Conservation (phyloP, 169 alveolate genomes). For the Plasmodium inui region DNA sequence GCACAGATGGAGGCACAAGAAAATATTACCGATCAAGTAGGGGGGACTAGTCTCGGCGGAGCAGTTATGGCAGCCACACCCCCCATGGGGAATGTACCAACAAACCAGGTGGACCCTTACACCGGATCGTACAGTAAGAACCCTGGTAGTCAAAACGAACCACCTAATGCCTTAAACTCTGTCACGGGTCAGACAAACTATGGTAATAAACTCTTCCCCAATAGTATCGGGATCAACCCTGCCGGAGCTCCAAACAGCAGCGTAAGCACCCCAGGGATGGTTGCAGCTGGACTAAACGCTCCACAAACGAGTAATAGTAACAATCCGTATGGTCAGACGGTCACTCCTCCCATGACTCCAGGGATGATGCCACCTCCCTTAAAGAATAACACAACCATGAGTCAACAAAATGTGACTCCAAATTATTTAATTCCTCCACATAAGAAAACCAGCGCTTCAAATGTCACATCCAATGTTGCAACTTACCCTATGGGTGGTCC, state of each 20-base stretch:
- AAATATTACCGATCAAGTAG: neutral
- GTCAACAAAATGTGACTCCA: neutral
- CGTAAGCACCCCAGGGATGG: neutral
- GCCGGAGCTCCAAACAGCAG: neutral
- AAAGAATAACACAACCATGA: neutral
- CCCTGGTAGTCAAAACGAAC: neutral
- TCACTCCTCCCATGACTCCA: neutral
- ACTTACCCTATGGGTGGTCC: neutral
- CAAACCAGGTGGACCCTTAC: neutral
- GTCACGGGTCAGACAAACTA: neutral
- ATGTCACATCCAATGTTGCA: neutral
- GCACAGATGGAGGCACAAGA: conserved; percentile 1
- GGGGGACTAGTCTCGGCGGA: neutral
- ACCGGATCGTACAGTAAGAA: neutral
- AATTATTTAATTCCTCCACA: conserved; percentile 6
- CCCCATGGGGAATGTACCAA: neutral
- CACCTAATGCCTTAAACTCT: neutral
- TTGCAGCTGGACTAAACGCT: neutral
- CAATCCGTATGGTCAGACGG: conserved; percentile 13
- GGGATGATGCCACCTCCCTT: neutral
- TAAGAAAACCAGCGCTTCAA: conserved; percentile 11
- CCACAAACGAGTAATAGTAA: neutral
- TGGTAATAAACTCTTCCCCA: neutral
- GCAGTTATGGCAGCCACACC: neutral
- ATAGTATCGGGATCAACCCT: neutral